phyloP scores from a whole-genome alignment of 163 green algal genomes.

The Scenedesmus sp. region DNA sequence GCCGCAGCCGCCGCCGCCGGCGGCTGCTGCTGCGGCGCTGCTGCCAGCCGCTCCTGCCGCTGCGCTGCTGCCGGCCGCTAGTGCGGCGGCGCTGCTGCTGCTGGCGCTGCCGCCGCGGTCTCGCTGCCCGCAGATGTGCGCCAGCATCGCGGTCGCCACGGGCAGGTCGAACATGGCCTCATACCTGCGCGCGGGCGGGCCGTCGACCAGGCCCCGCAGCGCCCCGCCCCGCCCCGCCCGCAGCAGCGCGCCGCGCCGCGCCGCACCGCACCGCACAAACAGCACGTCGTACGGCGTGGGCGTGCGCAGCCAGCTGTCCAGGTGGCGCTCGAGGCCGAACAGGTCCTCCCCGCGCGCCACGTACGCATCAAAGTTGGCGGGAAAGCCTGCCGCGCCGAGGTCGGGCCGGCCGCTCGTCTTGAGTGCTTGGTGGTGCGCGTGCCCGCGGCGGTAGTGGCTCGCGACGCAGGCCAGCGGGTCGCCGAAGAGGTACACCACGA shows the following conservation, averaged over 20 bases:
- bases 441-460: slow-evolving; percentile 50
- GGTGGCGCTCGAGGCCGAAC: slow-evolving; percentile 53
- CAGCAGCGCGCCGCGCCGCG: too few species aligned
- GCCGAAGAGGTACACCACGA: slow-evolving; percentile 58
- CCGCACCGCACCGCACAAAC: slow-evolving; percentile 42
- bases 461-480: slow-evolving; percentile 51
- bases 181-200: slow-evolving; percentile 41
- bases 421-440: slow-evolving; percentile 54
- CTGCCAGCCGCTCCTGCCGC: too few species aligned
- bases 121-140: slow-evolving; percentile 12
- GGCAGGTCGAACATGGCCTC: slow-evolving; percentile 54
- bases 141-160: slow-evolving; percentile 40
- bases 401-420: slow-evolving; percentile 49
- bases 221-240: too few species aligned
- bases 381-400: slow-evolving; percentile 29
- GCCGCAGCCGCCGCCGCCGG: too few species aligned
- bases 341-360: slow-evolving; percentile 49
- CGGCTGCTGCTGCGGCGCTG: too few species aligned
- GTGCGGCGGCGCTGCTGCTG: too few species aligned
- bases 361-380: slow-evolving; percentile 44
- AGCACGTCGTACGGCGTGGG: slow-evolving; percentile 43
- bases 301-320: slow-evolving; percentile 41
- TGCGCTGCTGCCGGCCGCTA: too few species aligned
- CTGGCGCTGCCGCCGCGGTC: too few species aligned
- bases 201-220: too few species aligned